A percentile compares a stretch with the other conserved stretches of the same genome.
These are phyloP conservation scores for Aureobasidium vineae DNA, from an alignment of 2,329 filamentous ascomycete genomes.

Conservation along the genomic window DNA sequence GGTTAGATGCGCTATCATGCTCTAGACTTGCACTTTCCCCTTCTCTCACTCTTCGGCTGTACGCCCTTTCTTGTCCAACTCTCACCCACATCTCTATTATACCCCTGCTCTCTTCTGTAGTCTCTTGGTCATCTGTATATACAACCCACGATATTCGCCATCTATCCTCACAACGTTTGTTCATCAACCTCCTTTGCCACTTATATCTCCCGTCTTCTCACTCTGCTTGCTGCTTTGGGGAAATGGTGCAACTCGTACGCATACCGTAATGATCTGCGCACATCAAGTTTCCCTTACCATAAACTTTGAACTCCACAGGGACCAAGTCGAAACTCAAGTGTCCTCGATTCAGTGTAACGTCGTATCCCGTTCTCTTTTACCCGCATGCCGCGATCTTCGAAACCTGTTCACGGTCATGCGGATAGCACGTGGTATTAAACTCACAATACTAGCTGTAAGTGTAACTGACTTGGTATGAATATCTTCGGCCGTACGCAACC, in stretches of 20 bases:
- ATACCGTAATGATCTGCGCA: not conserved
- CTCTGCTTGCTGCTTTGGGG: not conserved
- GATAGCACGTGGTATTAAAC: not conserved
- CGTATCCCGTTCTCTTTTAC: not conserved
- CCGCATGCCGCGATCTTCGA: not conserved
- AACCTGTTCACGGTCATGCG: not conserved
- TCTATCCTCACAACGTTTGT: not conserved
- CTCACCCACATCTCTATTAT: conserved; percentile 11
- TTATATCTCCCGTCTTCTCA: not conserved
- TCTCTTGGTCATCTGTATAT: not conserved
- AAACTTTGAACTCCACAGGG: not conserved
- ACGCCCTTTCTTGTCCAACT: not conserved
- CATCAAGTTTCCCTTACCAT: no score
- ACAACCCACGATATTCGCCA: not conserved
- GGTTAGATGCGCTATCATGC: conserved; percentile 49
- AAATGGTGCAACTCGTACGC: not conserved
- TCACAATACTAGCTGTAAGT: not conserved
- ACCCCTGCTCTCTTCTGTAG: conserved; percentile 3
- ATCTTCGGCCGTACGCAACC: not conserved
- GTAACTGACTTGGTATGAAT: not conserved
- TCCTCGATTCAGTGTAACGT: not conserved
- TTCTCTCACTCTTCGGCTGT: not conserved
- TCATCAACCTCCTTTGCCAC: no score
- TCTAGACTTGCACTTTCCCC: not conserved
- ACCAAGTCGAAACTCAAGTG: not conserved